phyloP scores from a whole-genome alignment of 2,329 filamentous ascomycete species.

The Furcasterigmium sp. region DNA sequence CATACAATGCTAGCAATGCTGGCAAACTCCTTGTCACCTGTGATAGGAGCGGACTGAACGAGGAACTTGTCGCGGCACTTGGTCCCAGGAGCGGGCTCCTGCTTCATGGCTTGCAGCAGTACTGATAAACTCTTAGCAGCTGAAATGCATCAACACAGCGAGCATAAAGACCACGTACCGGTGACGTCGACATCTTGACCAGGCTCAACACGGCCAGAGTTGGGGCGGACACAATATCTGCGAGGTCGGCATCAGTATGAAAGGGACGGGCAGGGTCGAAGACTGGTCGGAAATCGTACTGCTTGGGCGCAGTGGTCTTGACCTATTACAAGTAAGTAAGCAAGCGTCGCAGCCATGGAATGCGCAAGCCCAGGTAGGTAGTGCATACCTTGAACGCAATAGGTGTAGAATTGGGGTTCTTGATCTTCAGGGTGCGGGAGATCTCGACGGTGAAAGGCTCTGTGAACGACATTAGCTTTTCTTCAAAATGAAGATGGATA shows the following conservation, averaged over 20 bases:
- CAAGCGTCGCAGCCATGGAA: too few species aligned
- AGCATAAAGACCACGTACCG: slow-evolving; percentile 50
- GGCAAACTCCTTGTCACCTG: slow-evolving; percentile 74
- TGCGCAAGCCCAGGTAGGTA: too few species aligned
- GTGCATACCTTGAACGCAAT: slow-evolving; percentile 63
- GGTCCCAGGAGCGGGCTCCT: slow-evolving; percentile 77
- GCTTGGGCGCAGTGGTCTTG: slow-evolving; percentile 98
- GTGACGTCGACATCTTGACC: slow-evolving; percentile 88
- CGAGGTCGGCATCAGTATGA: not conserved
- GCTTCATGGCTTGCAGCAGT: slow-evolving; percentile 95
- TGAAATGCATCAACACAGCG: not conserved
- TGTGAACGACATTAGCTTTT: slow-evolving; percentile 23
- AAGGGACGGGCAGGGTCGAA: not conserved
- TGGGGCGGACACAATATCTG: slow-evolving; percentile 96
- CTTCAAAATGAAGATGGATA: slow-evolving; percentile 3
- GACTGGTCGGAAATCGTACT: slow-evolving; percentile 56
- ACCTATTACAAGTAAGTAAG: slow-evolving; percentile 53
- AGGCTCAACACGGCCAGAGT: slow-evolving; percentile 92
- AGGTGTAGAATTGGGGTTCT: slow-evolving; percentile 56
- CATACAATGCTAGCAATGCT: slow-evolving; percentile 53
- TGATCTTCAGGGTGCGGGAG: slow-evolving; percentile 58
- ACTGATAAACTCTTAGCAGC: slow-evolving; percentile 47
- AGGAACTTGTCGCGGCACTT: slow-evolving; percentile 98
- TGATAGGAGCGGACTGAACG: slow-evolving; percentile 84
- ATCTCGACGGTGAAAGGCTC: slow-evolving; percentile 65